Percentiles rank a stretch among this genome's conserved stretches.
Evolutionary conservation across 192 early-diverging fungal species (phyloP).

Genomic region (Paraglomus brasilianum): DNA sequence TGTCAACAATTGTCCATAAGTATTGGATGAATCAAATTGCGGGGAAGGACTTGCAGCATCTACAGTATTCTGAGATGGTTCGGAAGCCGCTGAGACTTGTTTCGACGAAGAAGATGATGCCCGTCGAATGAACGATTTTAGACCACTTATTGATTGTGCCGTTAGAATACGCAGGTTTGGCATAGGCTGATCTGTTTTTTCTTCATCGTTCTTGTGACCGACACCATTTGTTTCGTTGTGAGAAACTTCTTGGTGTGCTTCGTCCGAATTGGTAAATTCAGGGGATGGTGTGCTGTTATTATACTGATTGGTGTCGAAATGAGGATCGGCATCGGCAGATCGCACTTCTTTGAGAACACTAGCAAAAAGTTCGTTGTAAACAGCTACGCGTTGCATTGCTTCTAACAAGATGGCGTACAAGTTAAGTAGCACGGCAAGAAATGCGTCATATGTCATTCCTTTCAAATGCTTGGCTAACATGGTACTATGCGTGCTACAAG

Average conservation of each 20-base stretch:
- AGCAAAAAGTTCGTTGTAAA: constrained; percentile 71
- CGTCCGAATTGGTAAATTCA: constrained; percentile 29
- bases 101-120: constrained; percentile 8
- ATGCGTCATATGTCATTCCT: constrained; percentile 82
- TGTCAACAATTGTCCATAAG: constrained; percentile 54
- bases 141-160: background rate
- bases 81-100: background rate
- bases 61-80: background rate
- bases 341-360: constrained; percentile 63
- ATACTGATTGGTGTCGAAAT: constrained; percentile 35
- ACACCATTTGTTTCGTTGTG: constrained; percentile 22
- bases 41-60: constrained; percentile 12
- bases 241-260: constrained; percentile 3
- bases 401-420: constrained; percentile 76
- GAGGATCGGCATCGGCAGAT: constrained; percentile 37
- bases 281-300: constrained; percentile 35
- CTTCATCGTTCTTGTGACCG: constrained; percentile 17
- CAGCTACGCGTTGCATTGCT: constrained; percentile 66
- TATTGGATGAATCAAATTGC: constrained; percentile 26
- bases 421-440: constrained; percentile 71
- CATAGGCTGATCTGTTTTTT: background rate
- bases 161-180: background rate
- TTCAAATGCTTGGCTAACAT: constrained; percentile 68
- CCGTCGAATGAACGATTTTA: constrained; percentile 28
- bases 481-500: constrained; percentile 34